Conservation (phyloP, 2,329 filamentous ascomycete genomes). For the Aspergillus novofumigatus region DNA sequence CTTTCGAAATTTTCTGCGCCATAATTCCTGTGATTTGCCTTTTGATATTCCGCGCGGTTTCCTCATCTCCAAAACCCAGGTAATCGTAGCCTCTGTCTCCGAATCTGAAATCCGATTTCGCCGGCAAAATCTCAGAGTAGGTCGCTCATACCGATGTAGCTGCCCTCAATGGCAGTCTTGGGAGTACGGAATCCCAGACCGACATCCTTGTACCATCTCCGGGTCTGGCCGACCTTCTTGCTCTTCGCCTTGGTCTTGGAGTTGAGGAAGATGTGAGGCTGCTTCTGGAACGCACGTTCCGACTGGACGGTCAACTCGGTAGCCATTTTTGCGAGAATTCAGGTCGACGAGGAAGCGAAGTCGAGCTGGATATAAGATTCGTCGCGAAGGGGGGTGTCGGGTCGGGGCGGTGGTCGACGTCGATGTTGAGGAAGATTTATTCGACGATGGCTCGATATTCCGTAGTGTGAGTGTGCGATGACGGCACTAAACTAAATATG, state of each 20-base stretch:
- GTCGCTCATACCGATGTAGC: conserved; percentile 87
- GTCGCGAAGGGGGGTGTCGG: conserved; percentile 30
- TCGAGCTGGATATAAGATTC: conserved; percentile 33
- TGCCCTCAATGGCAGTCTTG: conserved; percentile 97
- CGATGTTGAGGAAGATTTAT: conserved; percentile 40
- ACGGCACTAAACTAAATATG: conserved; percentile 27
- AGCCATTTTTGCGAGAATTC: conserved; percentile 70
- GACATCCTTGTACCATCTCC: conserved; percentile 99
- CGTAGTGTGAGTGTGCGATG: conserved; percentile 36
- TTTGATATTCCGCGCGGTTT: conserved; percentile 1
- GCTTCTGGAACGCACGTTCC: conserved; percentile 99
- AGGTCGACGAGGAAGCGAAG: conserved; percentile 41
- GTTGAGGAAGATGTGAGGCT: conserved; percentile 99
- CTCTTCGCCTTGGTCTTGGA: conserved; percentile 83
- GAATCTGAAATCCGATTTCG: conserved; percentile 15
- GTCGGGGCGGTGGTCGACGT: conserved; percentile 33
- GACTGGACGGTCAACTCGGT: conserved; percentile 99
- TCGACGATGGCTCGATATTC: conserved; percentile 32
- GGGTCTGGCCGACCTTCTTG: conserved; percentile 80
- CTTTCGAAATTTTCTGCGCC: neutral
- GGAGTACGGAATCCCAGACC: conserved; percentile 99
- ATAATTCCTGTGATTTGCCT: neutral
- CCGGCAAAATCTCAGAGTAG: conserved; percentile 19
- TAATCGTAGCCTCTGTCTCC: conserved; percentile 9
- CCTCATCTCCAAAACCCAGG: conserved; percentile 15